phyloP scores from a whole-genome alignment of 805 yeast genomes.

The Yarrowia porcina region DNA sequence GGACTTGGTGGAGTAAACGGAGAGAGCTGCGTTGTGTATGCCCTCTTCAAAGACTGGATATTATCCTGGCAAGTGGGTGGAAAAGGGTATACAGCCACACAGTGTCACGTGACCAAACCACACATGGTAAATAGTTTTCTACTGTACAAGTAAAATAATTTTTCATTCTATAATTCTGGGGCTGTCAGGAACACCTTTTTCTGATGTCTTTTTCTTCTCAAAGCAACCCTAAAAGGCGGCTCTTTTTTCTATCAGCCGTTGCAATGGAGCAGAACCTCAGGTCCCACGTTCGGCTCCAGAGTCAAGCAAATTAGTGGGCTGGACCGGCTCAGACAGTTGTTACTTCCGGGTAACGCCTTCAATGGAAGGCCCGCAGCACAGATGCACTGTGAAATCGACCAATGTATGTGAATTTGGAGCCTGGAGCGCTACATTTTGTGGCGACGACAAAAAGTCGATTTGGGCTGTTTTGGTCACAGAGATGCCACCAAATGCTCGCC shows the following conservation, averaged over 20 bases:
- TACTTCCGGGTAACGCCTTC: conserved; percentile 1
- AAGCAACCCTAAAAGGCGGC: neutral
- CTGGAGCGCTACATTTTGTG: neutral
- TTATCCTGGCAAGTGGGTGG: no score
- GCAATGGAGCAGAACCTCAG: neutral
- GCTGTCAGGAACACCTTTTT: no score
- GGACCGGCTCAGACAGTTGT: neutral
- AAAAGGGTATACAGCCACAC: neutral
- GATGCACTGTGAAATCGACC: conserved; percentile 1
- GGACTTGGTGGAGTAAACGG: conserved; percentile 5
- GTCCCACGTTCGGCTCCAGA: neutral
- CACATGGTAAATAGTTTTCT: neutral
- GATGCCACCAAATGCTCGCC: neutral
- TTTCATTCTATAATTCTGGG: no score
- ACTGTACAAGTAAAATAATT: neutral
- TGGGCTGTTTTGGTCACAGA: neutral
- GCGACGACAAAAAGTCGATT: neutral
- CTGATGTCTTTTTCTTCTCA: no score
- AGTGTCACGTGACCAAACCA: neutral
- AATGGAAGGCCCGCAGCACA: conserved; percentile 1
- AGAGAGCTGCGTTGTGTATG: neutral
- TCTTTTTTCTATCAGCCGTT: neutral
- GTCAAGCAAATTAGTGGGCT: conserved; percentile 9
- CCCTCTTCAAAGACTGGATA: no score
- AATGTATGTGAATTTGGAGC: neutral